These are phyloP conservation scores for Quercus aquifolioides DNA, from an alignment of 306 rosid genomes.

Conservation along the genomic window DNA sequence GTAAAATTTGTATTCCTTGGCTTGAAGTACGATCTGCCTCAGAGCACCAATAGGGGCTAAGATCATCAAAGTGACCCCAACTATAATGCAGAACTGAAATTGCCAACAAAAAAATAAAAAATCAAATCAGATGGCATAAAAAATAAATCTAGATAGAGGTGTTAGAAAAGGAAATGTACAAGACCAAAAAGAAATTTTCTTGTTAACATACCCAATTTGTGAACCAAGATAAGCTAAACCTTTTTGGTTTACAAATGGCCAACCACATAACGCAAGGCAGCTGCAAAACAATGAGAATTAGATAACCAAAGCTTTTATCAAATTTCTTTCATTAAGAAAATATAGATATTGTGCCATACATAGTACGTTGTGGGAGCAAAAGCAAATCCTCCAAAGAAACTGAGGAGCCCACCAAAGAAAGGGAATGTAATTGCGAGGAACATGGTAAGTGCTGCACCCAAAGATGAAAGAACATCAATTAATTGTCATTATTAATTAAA, in stretches of 20 bases:
- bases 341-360: constrained; percentile 8
- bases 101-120: background rate
- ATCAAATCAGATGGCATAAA: background rate
- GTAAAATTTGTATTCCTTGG: constrained; percentile 23
- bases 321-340: background rate
- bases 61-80: constrained; percentile 14
- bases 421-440: constrained; percentile 32
- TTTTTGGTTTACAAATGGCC: constrained; percentile 29
- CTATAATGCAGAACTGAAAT: constrained; percentile 20
- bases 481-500: background rate
- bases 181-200: background rate
- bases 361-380: constrained; percentile 42
- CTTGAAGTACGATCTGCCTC: constrained; percentile 20
- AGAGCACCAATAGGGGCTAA: constrained; percentile 28
- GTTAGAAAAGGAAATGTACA: too few relatives aligned
- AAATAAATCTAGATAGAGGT: background rate
- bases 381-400: constrained; percentile 48
- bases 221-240: constrained; percentile 34
- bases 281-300: constrained; percentile 13
- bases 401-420: constrained; percentile 44
- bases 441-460: constrained; percentile 31
- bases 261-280: constrained; percentile 52
- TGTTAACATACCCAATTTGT: constrained; percentile 28
- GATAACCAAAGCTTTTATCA: background rate
- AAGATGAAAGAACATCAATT: background rate